Evolutionary conservation across 208 protist genomes (phyloP).

Genomic region (Phytomonas francai): DNA sequence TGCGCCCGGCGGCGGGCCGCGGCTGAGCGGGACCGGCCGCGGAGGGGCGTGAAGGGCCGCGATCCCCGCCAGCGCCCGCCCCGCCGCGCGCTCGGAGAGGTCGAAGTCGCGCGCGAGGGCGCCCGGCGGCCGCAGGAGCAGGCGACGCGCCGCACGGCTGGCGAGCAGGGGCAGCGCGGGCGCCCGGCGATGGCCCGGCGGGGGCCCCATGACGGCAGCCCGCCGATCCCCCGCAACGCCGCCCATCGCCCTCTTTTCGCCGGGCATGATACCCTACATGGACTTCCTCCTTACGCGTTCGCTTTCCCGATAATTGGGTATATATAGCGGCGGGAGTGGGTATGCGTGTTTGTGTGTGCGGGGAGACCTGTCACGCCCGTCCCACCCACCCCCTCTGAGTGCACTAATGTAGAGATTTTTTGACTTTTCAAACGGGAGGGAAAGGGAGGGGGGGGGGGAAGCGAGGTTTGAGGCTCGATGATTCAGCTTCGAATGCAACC

Average conservation of each 20-base stretch:
- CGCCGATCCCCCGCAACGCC: too few species aligned
- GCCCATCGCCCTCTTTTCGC: too few species aligned
- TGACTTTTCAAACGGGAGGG: too few species aligned
- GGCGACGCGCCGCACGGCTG: background rate
- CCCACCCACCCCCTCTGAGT: too few species aligned
- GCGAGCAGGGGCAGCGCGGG: background rate
- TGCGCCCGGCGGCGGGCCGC: background rate
- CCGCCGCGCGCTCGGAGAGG: background rate
- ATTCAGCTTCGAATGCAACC: background rate
- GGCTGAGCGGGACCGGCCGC: background rate
- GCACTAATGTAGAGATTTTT: too few species aligned
- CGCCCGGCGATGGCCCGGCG: too few species aligned
- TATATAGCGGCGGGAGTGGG: too few species aligned
- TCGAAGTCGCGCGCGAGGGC: background rate
- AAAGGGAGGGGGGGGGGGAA: too few species aligned
- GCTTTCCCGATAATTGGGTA: too few species aligned
- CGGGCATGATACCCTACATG: too few species aligned
- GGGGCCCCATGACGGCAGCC: too few species aligned
- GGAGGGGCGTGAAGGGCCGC: background rate
- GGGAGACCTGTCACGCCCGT: background rate
- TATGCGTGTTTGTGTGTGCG: background rate
- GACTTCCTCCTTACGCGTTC: too few species aligned
- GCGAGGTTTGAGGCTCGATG: background rate
- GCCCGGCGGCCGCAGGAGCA: slow-evolving; percentile 5
- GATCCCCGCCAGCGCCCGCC: background rate